Base-by-base conservation (phyloP, 2,329 filamentous ascomycete genomes). In the Alternaria arborescens region DNA sequence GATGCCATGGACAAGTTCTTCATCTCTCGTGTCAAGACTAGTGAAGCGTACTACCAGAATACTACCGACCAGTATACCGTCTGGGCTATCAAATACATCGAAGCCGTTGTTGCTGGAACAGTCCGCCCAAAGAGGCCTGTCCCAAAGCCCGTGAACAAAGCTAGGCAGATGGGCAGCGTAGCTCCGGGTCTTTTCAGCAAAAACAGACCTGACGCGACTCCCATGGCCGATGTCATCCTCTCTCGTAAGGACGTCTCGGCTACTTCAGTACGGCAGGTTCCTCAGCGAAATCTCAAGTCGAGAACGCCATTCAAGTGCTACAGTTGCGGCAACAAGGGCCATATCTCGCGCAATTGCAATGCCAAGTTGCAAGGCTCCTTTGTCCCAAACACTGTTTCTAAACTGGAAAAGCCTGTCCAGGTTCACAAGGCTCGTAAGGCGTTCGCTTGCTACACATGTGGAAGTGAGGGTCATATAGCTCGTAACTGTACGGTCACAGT, bases 31-130 rank as follows among this genome's bases (percentile, higher is more conserved):
- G 38, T 69, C 30, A 54, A 50, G 43, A 12, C 26, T 22, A 48
- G 50, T n/a, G 34, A 53, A 42, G 16, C 47, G 3, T 66, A 66
- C 54, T 68, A 68, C 41, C 36, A 34, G 3, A 8, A 28, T 2
- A 48, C 55, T 7, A 47, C 22, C 1, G 36, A 59, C 34, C 50
- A 18, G 1, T 14, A 47, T 14, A 51, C 58, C n/a, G 24, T 54
- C 18, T 62, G 55, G 55, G 58, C 60, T 4, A 41, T 55, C 26
- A 26, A 51, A 12, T 59, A 58, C 16, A 38, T 54, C 20, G 38
- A 58, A 8, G 52, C 36, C 7, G 40, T 36, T 30, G 5, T 34
- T 5, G 26, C 22, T 20, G 22, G 32, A 11, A 40, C 38, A 40
- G 38, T 43, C 6, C 20, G 12, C 28, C 34, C n/a, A 28, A 47